Evolutionary conservation across 2,329 filamentous ascomycete species (phyloP).

Genomic region (Colletotrichum zoysiae): DNA sequence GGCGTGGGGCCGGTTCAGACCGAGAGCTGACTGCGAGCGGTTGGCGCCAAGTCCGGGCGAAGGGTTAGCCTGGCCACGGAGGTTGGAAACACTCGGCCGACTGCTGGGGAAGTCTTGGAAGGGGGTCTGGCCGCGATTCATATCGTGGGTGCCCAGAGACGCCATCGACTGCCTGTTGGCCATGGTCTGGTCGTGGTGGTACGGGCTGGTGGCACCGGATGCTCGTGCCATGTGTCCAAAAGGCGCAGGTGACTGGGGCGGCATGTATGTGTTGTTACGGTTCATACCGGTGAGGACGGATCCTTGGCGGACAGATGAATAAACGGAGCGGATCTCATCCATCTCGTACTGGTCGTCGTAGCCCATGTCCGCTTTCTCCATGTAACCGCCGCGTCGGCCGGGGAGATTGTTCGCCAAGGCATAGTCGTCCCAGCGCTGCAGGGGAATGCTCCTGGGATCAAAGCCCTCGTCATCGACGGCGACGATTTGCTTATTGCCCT

Average conservation of each 20-base stretch:
- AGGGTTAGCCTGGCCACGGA: slow-evolving; percentile 61
- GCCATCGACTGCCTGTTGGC: slow-evolving; percentile 78
- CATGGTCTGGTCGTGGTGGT: slow-evolving; percentile 63
- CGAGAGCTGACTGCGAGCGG: slow-evolving; percentile 61
- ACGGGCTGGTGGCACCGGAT: slow-evolving; percentile 56
- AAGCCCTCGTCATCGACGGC: slow-evolving; percentile 88
- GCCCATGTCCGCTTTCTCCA: slow-evolving; percentile 72
- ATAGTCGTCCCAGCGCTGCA: slow-evolving; percentile 98
- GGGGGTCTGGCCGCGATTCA: slow-evolving; percentile 65
- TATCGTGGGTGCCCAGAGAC: slow-evolving; percentile 69
- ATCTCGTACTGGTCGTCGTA: slow-evolving; percentile 91
- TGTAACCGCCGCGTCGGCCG: slow-evolving; percentile 81
- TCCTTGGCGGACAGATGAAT: slow-evolving; percentile 90
- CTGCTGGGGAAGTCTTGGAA: slow-evolving; percentile 67
- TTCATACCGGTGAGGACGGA: slow-evolving; percentile 89
- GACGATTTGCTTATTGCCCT: slow-evolving; percentile 90
- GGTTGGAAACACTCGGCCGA: slow-evolving; percentile 73
- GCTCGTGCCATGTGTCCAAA: slow-evolving; percentile 64
- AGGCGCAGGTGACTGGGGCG: slow-evolving; percentile 83
- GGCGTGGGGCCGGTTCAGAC: slow-evolving; percentile 60
- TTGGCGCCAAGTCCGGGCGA: slow-evolving; percentile 59
- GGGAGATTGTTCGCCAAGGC: slow-evolving; percentile 88
- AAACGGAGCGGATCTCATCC: slow-evolving; percentile 97
- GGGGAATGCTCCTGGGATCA: slow-evolving; percentile 90
- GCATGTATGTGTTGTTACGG: slow-evolving; percentile 78